A percentile compares a stretch with the other conserved stretches of the same genome.
phyloP scores from a whole-genome alignment of 352 stramenopile species.

The Pythium monospermum region DNA sequence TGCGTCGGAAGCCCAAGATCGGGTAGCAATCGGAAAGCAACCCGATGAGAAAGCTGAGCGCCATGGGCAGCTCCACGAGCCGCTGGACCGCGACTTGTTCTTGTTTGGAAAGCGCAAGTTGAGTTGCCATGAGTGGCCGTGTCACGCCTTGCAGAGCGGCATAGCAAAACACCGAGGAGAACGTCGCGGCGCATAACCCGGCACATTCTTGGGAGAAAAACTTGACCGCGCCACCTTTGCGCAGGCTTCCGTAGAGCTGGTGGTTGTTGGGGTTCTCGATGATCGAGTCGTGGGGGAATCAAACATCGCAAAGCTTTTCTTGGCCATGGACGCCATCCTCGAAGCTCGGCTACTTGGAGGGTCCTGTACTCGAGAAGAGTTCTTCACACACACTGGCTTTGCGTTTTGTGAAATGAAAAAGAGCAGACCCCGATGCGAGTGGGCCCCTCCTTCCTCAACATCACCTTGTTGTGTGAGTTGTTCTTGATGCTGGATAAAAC shows the following conservation, averaged over 20 bases:
- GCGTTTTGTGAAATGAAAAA: no score
- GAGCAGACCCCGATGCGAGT: no score
- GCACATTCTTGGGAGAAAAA: conserved; percentile 60
- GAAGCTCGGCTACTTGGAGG: no score
- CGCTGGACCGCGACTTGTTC: conserved; percentile 44
- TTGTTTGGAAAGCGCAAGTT: conserved; percentile 41
- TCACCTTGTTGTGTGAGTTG: no score
- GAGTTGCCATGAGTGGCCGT: conserved; percentile 54
- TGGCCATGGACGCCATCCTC: no score
- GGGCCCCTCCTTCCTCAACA: no score
- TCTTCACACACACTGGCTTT: no score
- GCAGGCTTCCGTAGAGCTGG: conserved; percentile 64
- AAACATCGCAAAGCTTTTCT: no score
- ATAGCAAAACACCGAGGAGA: conserved; percentile 55
- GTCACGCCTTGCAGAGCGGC: conserved; percentile 59
- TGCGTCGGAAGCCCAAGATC: conserved; percentile 67
- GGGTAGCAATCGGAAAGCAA: conserved; percentile 77
- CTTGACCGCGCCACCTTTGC: conserved; percentile 42
- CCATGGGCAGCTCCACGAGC: conserved; percentile 51
- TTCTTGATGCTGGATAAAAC: no score
- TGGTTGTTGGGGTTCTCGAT: conserved; percentile 73
- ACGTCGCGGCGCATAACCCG: conserved; percentile 52
- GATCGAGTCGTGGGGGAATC: no score
- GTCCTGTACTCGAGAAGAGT: no score
- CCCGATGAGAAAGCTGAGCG: conserved; percentile 71